phyloP scores from a whole-genome alignment of 169 alveolate species.

The Perkinsus olseni region DNA sequence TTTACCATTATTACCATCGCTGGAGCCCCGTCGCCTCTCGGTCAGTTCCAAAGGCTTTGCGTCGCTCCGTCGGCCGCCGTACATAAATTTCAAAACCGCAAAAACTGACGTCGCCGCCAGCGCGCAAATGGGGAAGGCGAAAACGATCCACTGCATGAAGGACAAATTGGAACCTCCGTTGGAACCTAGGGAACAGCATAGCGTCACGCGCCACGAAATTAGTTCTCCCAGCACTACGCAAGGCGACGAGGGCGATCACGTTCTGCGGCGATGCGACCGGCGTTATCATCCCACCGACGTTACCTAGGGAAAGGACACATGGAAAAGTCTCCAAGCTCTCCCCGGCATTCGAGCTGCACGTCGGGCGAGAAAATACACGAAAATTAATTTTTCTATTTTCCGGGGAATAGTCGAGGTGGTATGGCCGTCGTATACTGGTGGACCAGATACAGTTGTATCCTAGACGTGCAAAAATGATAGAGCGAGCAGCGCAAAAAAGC shows the following conservation, averaged over 20 bases:
- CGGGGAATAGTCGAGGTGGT: too few species aligned
- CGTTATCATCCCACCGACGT: background rate
- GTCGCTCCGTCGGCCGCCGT: background rate
- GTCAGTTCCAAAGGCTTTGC: background rate
- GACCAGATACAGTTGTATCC: too few species aligned
- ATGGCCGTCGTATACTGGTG: too few species aligned
- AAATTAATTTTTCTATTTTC: too few species aligned
- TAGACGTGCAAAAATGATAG: too few species aligned
- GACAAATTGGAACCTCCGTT: background rate
- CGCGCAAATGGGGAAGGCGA: background rate
- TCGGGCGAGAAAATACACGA: background rate
- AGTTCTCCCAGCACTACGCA: background rate
- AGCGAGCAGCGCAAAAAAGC: too few species aligned
- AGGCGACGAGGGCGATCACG: background rate
- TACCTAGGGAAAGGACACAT: background rate
- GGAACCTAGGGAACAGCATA: background rate
- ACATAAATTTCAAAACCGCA: background rate
- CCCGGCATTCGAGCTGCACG: background rate
- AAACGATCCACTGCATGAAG: background rate
- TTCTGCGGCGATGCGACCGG: background rate
- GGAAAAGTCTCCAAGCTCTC: background rate
- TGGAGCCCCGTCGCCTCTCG: background rate
- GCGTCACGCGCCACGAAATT: background rate
- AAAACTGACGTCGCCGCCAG: background rate
- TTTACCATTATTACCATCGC: too few species aligned